These are phyloP conservation scores for Globisporangium alternatum DNA, from an alignment of 352 stramenopile genomes.

Conservation along the genomic window DNA sequence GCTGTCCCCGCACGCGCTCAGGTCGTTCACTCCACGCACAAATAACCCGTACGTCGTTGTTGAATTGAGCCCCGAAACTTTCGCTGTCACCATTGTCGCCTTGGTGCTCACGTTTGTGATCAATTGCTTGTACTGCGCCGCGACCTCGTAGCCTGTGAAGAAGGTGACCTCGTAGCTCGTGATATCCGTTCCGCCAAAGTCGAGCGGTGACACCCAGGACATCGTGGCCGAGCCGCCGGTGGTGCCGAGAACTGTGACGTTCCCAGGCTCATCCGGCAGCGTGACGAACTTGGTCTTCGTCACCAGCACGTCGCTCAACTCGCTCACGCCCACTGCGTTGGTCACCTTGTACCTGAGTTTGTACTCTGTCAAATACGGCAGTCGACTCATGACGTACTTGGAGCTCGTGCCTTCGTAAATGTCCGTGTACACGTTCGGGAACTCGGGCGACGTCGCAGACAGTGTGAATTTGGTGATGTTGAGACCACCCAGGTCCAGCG, in stretches of 20 bases:
- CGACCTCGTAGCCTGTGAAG: constrained; percentile 33
- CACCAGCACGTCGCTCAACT: constrained; percentile 34
- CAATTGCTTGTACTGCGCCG: constrained; percentile 32
- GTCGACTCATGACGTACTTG: constrained; percentile 23
- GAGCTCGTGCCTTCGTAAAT: constrained; percentile 30
- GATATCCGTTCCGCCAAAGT: constrained; percentile 54
- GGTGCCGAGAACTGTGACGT: constrained; percentile 23
- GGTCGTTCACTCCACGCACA: constrained; percentile 50
- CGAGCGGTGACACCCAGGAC: constrained; percentile 40
- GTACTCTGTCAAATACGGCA: constrained; percentile 45
- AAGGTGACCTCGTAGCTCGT: constrained; percentile 45
- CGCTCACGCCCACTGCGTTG: constrained; percentile 35
- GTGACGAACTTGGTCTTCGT: constrained; percentile 40
- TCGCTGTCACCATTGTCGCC: constrained; percentile 24
- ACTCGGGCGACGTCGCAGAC: constrained; percentile 29
- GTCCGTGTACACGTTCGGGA: constrained; percentile 37
- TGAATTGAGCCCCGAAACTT: constrained; percentile 37
- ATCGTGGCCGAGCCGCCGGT: constrained; percentile 40
- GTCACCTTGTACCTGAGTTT: constrained; percentile 40
- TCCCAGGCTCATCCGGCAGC: constrained; percentile 34
- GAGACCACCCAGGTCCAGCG: constrained; percentile 38
- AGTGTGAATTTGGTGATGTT: constrained; percentile 28
- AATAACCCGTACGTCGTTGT: constrained; percentile 58
- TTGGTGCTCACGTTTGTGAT: constrained; percentile 23
- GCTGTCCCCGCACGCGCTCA: constrained; percentile 38